Evolutionary conservation across 768 basidiomycete species (phyloP).

Genomic region (Flagelloscypha sp.): DNA sequence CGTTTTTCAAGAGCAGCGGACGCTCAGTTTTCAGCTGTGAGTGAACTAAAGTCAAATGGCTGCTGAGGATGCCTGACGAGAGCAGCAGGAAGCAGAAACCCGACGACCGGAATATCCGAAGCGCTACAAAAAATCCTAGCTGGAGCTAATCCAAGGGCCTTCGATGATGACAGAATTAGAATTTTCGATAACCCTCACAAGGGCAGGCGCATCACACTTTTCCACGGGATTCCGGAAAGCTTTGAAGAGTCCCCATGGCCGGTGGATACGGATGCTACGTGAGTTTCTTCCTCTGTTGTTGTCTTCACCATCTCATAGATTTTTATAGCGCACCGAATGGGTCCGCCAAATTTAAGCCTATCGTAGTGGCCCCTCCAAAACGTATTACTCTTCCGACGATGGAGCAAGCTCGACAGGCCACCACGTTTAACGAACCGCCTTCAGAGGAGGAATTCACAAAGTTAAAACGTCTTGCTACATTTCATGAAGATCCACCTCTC

Average conservation of each 20-base stretch:
- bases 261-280: constrained; percentile 76
- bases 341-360: constrained; percentile 34
- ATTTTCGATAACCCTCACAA: constrained; percentile 65
- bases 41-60: constrained; percentile 57
- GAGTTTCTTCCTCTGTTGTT: constrained; percentile 22
- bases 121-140: constrained; percentile 43
- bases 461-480: constrained; percentile 61
- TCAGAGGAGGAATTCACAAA: constrained; percentile 61
- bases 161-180: constrained; percentile 39
- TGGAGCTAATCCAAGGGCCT: constrained; percentile 29
- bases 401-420: no score
- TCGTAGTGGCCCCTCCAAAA: no score
- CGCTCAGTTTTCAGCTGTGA: constrained; percentile 23
- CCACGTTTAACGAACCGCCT: no score
- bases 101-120: constrained; percentile 68
- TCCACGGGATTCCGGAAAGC: constrained; percentile 77
- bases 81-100: constrained; percentile 47
- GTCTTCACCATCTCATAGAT: no score
- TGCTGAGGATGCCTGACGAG: constrained; percentile 40
- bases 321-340: constrained; percentile 51
- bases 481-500: constrained; percentile 34
- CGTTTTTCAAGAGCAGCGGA: constrained; percentile 5
- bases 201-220: constrained; percentile 64
- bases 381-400: no score
- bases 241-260: constrained; percentile 78